Evolutionary conservation across 1,284 basidiomycete species (phyloP).

Genomic region (Limonomyces culmigenus): DNA sequence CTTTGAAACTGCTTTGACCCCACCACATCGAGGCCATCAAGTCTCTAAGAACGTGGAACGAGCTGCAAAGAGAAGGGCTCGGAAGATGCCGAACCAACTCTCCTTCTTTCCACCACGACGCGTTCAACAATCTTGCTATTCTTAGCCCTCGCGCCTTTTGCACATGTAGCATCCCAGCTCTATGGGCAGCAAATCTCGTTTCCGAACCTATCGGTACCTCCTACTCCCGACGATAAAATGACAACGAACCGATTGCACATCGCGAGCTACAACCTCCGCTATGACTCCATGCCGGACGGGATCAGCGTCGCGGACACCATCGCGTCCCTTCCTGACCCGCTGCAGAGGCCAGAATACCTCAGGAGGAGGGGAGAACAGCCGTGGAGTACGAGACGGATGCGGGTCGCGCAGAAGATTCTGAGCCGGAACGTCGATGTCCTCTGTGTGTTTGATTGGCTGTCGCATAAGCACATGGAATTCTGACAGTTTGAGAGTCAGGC

Average conservation of each 20-base stretch:
- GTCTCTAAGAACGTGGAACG: too few species aligned
- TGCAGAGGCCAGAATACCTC: conserved; percentile 18
- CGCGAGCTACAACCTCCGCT: conserved; percentile 36
- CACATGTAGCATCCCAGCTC: too few species aligned
- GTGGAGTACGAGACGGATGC: conserved; percentile 31
- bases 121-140: too few species aligned
- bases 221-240: too few species aligned
- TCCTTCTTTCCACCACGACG: too few species aligned
- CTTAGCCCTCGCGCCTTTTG: too few species aligned
- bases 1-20: too few species aligned
- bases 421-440: conserved; percentile 22
- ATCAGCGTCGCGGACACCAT: conserved; percentile 31
- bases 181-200: too few species aligned
- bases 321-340: conserved; percentile 23
- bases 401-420: conserved; percentile 27
- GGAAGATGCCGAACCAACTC: too few species aligned
- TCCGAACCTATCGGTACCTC: conserved; percentile 1
- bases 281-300: conserved; percentile 31
- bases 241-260: conserved; percentile 22
- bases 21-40: too few species aligned
- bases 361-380: conserved; percentile 23
- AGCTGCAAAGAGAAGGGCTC: too few species aligned
- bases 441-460: too few species aligned
- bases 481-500: conserved; percentile 16
- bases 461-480: not conserved